Conservation (phyloP, 805 yeast species). For the Nakazawaea ernobii region DNA sequence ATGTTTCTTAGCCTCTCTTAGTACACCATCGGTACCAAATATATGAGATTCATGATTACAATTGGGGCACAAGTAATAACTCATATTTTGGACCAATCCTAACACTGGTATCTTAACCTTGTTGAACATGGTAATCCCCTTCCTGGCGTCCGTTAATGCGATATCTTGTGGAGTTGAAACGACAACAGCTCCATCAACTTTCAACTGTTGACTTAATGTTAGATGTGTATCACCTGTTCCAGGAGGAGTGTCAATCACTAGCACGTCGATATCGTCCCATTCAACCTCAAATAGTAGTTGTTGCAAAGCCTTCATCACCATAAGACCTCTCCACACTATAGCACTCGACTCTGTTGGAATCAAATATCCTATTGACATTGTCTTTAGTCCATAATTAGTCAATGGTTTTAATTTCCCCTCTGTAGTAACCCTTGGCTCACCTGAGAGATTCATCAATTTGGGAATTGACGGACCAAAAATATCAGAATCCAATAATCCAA, state of each 20-base stretch:
- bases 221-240: conserved; percentile 89
- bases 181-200: conserved; percentile 72
- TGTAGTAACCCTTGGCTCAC: conserved; percentile 57
- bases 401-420: conserved; percentile 59
- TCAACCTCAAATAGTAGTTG: conserved; percentile 79
- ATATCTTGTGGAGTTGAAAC: conserved; percentile 87
- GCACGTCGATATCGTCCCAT: conserved; percentile 63
- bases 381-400: conserved; percentile 66
- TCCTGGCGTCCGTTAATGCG: conserved; percentile 72
- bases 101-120: conserved; percentile 65
- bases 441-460: conserved; percentile 56
- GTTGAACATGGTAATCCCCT: conserved; percentile 74
- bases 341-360: conserved; percentile 60
- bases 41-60: conserved; percentile 70
- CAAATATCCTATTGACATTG: conserved; percentile 89
- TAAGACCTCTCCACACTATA: conserved; percentile 79
- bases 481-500: conserved; percentile 75
- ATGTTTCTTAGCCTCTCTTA: conserved; percentile 42
- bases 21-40: conserved; percentile 64
- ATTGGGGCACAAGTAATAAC: conserved; percentile 67
- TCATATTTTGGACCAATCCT: conserved; percentile 83
- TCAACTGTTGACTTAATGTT: conserved; percentile 73
- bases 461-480: conserved; percentile 85
- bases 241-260: conserved; percentile 84
- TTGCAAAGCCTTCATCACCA: conserved; percentile 83